Evolutionary conservation across 345 rosid genomes (phyloP).

Genomic region (Heritiera fomes): DNA sequence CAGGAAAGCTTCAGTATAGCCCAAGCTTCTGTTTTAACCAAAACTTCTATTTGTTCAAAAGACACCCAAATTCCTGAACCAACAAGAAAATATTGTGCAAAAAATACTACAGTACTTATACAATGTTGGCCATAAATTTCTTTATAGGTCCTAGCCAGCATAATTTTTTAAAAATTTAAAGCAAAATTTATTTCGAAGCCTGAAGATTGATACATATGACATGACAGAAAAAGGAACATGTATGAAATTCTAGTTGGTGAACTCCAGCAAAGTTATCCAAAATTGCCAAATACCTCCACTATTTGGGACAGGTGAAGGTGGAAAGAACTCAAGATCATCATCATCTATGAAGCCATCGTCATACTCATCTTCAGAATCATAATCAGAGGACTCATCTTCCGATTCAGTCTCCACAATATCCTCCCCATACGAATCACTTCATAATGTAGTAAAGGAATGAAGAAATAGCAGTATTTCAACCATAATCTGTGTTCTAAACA

Average conservation of each 20-base stretch:
- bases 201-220: not conserved
- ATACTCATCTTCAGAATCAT: constrained; percentile 48
- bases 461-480: not conserved
- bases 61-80: not conserved
- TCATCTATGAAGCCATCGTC: constrained; percentile 37
- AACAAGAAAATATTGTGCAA: not conserved
- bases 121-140: not conserved
- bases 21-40: not conserved
- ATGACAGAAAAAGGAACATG: not conserved
- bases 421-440: constrained; percentile 62
- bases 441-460: constrained; percentile 37
- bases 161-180: not conserved
- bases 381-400: constrained; percentile 56
- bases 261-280: not conserved
- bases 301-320: constrained; percentile 46
- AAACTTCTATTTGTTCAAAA: not conserved
- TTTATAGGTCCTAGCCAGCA: not conserved
- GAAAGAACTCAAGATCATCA: constrained; percentile 34
- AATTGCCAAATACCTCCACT: constrained; percentile 65
- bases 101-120: not conserved
- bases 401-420: constrained; percentile 58
- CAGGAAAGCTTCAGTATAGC: not conserved
- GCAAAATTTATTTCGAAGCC: not conserved
- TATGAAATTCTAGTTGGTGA: not conserved
- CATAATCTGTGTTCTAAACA: not conserved